Percentiles rank a stretch among this genome's conserved stretches.
phyloP scores from a whole-genome alignment of 2,329 filamentous ascomycete genomes.

The Alternaria sp. region DNA sequence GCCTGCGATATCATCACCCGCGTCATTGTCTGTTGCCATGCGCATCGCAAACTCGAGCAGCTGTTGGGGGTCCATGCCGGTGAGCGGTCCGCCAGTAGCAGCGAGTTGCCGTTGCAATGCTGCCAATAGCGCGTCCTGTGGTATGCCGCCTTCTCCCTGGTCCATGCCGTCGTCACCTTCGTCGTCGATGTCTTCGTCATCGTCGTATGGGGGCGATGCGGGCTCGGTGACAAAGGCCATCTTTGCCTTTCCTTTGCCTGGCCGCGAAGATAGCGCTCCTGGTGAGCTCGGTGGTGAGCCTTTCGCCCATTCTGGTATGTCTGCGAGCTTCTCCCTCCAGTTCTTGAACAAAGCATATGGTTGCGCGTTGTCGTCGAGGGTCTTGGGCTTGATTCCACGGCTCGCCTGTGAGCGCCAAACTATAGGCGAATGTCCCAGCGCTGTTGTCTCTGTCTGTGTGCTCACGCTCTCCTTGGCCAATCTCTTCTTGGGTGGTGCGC shows the following conservation, averaged over 20 bases:
- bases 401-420: conserved; percentile 42
- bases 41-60: conserved; percentile 53
- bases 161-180: conserved; percentile 21
- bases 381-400: conserved; percentile 29
- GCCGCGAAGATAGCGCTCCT: conserved; percentile 8
- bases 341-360: conserved; percentile 53
- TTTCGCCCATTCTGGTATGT: conserved; percentile 34
- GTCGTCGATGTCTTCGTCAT: conserved; percentile 21
- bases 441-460: conserved; percentile 10
- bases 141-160: conserved; percentile 32
- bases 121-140: conserved; percentile 49
- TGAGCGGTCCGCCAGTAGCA: conserved; percentile 42
- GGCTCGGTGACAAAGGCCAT: conserved; percentile 14
- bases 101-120: conserved; percentile 43
- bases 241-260: conserved; percentile 16
- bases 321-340: conserved; percentile 51
- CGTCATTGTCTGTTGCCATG: conserved; percentile 52
- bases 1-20: conserved; percentile 51
- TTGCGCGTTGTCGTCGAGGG: conserved; percentile 36
- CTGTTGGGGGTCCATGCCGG: conserved; percentile 50
- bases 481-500: conserved; percentile 35
- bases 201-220: conserved; percentile 20
- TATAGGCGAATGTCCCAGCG: conserved; percentile 35
- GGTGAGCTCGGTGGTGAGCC: conserved; percentile 25
- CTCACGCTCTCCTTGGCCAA: conserved; percentile 6